phyloP scores from a whole-genome alignment of 148 eudicot genomes.

The Heliosperma pusillum region DNA sequence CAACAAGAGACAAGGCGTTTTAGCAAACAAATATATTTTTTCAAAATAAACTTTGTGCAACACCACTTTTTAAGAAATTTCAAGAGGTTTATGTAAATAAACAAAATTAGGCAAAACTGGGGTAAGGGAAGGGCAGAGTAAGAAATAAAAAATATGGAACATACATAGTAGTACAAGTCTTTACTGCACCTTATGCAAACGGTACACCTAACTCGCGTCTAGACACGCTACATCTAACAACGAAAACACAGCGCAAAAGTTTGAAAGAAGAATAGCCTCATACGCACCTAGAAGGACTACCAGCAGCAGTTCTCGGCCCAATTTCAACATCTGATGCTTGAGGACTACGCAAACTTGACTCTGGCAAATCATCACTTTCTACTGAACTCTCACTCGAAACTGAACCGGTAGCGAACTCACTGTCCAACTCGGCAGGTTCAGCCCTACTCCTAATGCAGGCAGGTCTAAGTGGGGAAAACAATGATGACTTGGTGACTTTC shows the following conservation, averaged over 20 bases:
- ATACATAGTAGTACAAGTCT: not conserved
- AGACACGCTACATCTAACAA: not conserved
- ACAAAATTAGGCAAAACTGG: not conserved
- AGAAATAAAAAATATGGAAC: not conserved
- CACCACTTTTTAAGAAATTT: not conserved
- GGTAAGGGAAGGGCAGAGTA: not conserved
- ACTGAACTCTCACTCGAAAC: constrained; percentile 72
- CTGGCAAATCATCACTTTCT: constrained; percentile 83
- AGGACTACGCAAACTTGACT: constrained; percentile 68
- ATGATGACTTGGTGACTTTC: constrained; percentile 49
- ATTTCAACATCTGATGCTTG: constrained; percentile 70
- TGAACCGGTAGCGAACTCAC: constrained; percentile 58
- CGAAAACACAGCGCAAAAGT: not conserved
- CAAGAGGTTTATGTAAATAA: not conserved
- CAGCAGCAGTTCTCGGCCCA: constrained; percentile 60
- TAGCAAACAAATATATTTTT: not conserved
- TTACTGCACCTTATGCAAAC: not conserved
- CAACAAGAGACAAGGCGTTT: not conserved
- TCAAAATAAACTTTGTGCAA: not conserved
- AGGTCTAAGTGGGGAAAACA: constrained; percentile 68
- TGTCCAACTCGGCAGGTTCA: constrained; percentile 67
- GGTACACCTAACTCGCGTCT: not conserved
- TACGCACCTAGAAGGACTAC: constrained; percentile 78
- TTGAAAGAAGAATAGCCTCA: constrained; percentile 2
- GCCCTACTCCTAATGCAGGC: constrained; percentile 64